Base-by-base conservation (phyloP, 2,329 filamentous ascomycete species). In the Ascochyta pisi region DNA sequence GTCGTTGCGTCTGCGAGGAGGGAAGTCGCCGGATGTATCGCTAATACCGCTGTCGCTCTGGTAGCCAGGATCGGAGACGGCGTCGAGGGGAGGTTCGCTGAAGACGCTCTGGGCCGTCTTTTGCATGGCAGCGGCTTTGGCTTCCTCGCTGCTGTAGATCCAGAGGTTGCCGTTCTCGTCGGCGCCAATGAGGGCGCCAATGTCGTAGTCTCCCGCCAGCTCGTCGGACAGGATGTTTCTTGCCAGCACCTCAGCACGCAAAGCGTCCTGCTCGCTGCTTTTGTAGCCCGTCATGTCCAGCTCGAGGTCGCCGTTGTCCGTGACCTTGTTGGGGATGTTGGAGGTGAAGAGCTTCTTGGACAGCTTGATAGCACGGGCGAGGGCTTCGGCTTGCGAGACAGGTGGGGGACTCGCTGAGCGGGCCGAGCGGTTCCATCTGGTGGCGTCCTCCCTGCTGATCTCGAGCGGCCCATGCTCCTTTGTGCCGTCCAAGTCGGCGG, bases 71-170 rank as follows among this genome's bases (percentile, higher is more conserved):
- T 99, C 95, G 0, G 93, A 97, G 7, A 88, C 84, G 29, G 92
- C 91, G 76, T 98, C 93, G 34, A 86, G 80, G 4, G 77, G 79
- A 12, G 77, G 74, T 3, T 82, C 77, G 45, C 82, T 79, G 61
- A 88, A 77, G 4, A 80, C 78, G 24, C 79, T 79, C 57, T 87
- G 72, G 1, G 79, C 77, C 2, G 82, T 81, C 66, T 83, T 82
- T 34, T 89, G 88, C 79, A 89, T 89, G 29, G 94, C 94, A 6
- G 90, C 89, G 67, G 95, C 89, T 71, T 97, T 98, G 23, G 95
- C 92, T 70, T 96, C 93, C 75, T 98, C 93, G 67, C 93, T 98
- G 77, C 92, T 95, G 79, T 99, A 99, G 64, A 99, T 98, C 94
- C 95, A 98, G n/a, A 99, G 82, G 68, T 99, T 99, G 6, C 95